Base-by-base conservation (phyloP, 2,329 filamentous ascomycete species). In the Hymenoscyphus fructigenus region DNA sequence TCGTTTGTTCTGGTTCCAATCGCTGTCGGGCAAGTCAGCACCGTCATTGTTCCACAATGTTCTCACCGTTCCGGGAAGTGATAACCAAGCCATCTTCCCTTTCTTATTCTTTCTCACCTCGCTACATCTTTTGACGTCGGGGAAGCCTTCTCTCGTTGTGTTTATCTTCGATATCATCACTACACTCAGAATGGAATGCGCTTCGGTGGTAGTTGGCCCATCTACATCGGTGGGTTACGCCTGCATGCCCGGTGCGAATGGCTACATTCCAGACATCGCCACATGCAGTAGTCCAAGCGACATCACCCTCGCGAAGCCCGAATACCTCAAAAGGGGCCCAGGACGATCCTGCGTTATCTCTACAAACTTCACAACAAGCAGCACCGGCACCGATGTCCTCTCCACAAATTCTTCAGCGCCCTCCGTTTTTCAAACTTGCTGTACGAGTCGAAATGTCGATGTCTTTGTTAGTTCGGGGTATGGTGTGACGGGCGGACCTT, bases 331-430 rank as follows among this genome's bases (percentile, higher is more conserved):
- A 3, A 44, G n/a, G 4, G 55, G 14, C 23, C 34, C 60, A 5
- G 60, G 60, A 26, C 53, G 60, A 23, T 34, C 53, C 34, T 62
- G 60, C 28, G 60, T 38, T 15, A 34, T 62, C 15, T 62, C 60
- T 14, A 62, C 60, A 17, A 62, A 62, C 20, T 62, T 62, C 53
- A 62, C 60, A 17, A 47, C 17, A 12, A 44, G 34, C 14, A 57
- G 15, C 26, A 47, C 53, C 1, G 55, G 55, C 20, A 34, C 41
- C 15, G 28, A 62, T n/a, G 32, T 62, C 15, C 55, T 62, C 34
- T 23, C 41, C 28, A 26, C 32, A 23, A 32, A 32, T 14, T 47
- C 60, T 34, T 12, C 32, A 10, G 20, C 34, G 5, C 15, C 26
- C 5, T 62, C 60, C 2, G 44, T 62, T 10, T 57, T 62, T 23